Evolutionary conservation across 352 stramenopile genomes (phyloP), one percentile per base, ranked within the genome.

Genomic region (Blastocystis sp.): DNA sequence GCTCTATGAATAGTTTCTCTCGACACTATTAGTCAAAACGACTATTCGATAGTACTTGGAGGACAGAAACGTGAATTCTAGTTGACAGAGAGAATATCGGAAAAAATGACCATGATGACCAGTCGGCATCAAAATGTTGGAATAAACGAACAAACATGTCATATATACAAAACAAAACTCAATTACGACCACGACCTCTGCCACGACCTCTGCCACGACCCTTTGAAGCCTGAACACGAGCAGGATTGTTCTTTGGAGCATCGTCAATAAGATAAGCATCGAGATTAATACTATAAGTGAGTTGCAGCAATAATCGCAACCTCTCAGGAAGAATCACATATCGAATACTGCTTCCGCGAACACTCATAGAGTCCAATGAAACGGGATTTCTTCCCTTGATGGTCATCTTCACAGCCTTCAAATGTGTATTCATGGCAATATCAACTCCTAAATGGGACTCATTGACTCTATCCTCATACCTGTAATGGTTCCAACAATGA

Each of bases 401-500:
- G 2, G 93, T 97, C 89, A 97, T 94, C 91, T 98, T 98, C 71
- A 97, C 96, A 49, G 97, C 95, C 90, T 98, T 98, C 37, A 99
- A 90, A 92, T 99, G 96, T 88, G 95, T 98, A 93, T 99, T 99
- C 97, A 99, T 99, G 88, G 94, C 98, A 51, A 98, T 96, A 91
- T 99, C 96, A 59, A 99, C 96, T 49, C 95, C 95, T 95, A 75
- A 63, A 32, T 24, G 24, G 63, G 29, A 67, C 21, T 1, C 56
- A 86, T 42, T 24, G 35, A 88, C 24, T 16, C 5, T 29, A 39
- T 58, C 63, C 24, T 65, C 42, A 77, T 56, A 95, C 93, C 93
- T 80, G 95, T 94, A 75, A 99, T 96, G 0, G 97, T 99, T 73
- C 97, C 97, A 78, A 96, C 93, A 61, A 98, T 93, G 43, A 98